Percentiles rank a stretch among this genome's conserved stretches.
Evolutionary conservation across 176 grass and related monocot species (phyloP).

Genomic region (Urochloa ruziziensis): DNA sequence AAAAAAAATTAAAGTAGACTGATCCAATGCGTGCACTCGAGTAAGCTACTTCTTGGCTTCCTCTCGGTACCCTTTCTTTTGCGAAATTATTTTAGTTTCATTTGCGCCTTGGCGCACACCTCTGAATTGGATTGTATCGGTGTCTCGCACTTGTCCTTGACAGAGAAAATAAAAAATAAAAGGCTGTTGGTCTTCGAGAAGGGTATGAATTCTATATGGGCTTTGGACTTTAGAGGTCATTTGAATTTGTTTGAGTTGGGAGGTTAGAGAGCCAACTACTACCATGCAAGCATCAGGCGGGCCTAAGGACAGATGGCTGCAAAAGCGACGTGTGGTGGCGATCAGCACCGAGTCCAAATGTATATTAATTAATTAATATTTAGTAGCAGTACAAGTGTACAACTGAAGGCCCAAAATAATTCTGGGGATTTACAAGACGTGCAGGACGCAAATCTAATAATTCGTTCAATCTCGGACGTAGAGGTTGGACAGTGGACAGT

Average conservation of each 20-base stretch:
- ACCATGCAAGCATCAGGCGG: not conserved
- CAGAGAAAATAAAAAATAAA: not conserved
- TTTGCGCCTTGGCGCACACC: not conserved
- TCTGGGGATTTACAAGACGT: not conserved
- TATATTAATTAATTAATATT: not conserved
- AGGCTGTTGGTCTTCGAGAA: not conserved
- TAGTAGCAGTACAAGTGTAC: not conserved
- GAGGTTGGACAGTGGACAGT: not conserved
- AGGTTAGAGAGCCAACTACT: not conserved
- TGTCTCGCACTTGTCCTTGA: not conserved
- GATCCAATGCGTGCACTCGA: not conserved
- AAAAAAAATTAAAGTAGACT: too few relatives aligned
- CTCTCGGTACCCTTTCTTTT: not conserved
- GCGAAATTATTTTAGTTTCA: not conserved
- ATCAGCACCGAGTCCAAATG: not conserved
- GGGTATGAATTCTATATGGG: constrained; percentile 2
- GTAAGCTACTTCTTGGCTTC: not conserved
- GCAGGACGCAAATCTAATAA: not conserved
- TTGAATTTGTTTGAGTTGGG: not conserved
- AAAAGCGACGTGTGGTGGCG: constrained; percentile 1
- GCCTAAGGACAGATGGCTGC: not conserved
- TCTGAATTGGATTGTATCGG: not conserved
- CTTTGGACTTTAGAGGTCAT: not conserved
- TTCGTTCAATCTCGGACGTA: not conserved
- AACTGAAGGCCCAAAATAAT: not conserved